Conservation (phyloP, 495 filamentous ascomycete genomes). For the Echria macrotheca region DNA sequence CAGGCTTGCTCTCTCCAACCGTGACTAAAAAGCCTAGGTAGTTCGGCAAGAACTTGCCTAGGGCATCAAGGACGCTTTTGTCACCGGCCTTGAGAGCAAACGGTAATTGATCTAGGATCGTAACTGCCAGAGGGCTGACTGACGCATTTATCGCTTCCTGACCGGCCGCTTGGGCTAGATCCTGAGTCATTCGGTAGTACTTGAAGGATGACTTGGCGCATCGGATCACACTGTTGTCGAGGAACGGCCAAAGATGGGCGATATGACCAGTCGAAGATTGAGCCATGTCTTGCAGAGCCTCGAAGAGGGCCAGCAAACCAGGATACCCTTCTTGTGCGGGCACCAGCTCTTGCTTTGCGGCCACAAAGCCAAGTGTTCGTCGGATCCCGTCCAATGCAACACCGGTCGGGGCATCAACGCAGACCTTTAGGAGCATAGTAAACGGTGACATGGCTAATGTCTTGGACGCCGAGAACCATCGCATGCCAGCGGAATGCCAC, state of each 20-base stretch:
- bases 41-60: slow-evolving; percentile 54
- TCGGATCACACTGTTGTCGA: slow-evolving; percentile 74
- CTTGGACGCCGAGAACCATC: slow-evolving; percentile 63
- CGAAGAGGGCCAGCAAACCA: slow-evolving; percentile 50
- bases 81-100: slow-evolving; percentile 54
- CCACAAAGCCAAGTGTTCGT: slow-evolving; percentile 43
- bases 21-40: slow-evolving; percentile 37
- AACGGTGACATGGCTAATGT: slow-evolving; percentile 55
- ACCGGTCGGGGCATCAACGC: slow-evolving; percentile 38
- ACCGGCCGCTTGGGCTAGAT: slow-evolving; percentile 26
- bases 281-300: slow-evolving; percentile 35
- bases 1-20: slow-evolving; percentile 35
- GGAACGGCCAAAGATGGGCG: slow-evolving; percentile 50
- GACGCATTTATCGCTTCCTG: neutral
- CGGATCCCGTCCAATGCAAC: slow-evolving; percentile 39
- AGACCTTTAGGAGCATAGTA: slow-evolving; percentile 53
- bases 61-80: slow-evolving; percentile 26
- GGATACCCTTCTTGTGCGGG: slow-evolving; percentile 30
- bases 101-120: slow-evolving; percentile 70
- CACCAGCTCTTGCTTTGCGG: slow-evolving; percentile 47
- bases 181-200: slow-evolving; percentile 55
- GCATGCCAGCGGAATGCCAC: slow-evolving; percentile 68
- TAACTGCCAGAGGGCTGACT: slow-evolving; percentile 51
- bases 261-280: slow-evolving; percentile 6
- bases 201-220: slow-evolving; percentile 68